phyloP scores from a whole-genome alignment of 1,284 basidiomycete species.

The Puccinia brachypodii region DNA sequence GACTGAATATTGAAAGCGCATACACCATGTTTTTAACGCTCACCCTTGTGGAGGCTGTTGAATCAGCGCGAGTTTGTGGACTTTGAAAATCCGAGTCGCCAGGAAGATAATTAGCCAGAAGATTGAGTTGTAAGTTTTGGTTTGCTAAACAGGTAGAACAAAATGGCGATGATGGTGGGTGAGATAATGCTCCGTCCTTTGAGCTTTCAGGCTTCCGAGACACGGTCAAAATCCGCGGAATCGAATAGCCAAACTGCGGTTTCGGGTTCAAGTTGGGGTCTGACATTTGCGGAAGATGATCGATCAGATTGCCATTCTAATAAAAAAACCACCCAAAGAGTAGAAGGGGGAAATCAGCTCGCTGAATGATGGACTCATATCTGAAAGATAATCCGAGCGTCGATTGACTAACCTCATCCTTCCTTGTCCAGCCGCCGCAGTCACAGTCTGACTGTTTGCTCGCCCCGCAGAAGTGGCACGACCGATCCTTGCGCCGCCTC shows the following conservation, averaged over 20 bases:
- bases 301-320: slow-evolving; percentile 43
- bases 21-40: background rate
- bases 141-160: slow-evolving; percentile 86
- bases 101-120: slow-evolving; percentile 83
- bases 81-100: slow-evolving; percentile 36
- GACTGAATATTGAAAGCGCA: slow-evolving; percentile 59
- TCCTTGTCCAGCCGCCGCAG: slow-evolving; percentile 27
- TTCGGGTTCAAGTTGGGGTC: slow-evolving; percentile 30
- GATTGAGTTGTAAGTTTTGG: slow-evolving; percentile 77
- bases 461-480: slow-evolving; percentile 39
- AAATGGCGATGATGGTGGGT: slow-evolving; percentile 62
- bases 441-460: slow-evolving; percentile 3
- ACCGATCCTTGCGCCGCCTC: slow-evolving; percentile 12
- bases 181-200: background rate
- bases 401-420: slow-evolving; percentile 33
- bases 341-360: background rate
- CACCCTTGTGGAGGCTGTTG: slow-evolving; percentile 10
- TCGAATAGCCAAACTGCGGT: slow-evolving; percentile 21
- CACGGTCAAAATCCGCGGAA: slow-evolving; percentile 13
- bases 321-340: background rate
- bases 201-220: slow-evolving; percentile 2
- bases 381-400: background rate
- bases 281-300: slow-evolving; percentile 42
- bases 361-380: background rate
- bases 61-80: background rate